Base-by-base conservation (phyloP, 2,329 filamentous ascomycete species). In the Trichoderma polysporum region DNA sequence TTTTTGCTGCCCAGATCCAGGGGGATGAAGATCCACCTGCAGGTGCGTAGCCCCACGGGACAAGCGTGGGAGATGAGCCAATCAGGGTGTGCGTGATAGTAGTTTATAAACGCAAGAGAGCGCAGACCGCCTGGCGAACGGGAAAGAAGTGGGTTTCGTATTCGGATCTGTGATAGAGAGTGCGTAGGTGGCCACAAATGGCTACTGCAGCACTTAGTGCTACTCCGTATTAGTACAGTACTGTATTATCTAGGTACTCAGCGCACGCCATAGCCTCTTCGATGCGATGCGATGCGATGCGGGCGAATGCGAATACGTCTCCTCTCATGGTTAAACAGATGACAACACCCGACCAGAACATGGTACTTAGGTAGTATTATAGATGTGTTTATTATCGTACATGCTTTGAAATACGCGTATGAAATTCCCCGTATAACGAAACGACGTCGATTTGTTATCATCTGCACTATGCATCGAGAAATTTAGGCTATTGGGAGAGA, bases 261-360 rank as follows among this genome's bases (percentile, higher is more conserved):
- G 41, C 19, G 27, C 9, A 39, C 4, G 17, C 37, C 33, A 39
- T 37, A 35, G 29, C 50, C 50, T 54, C 15, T 12, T 54, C 50
- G 29, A n/a, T 13, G 35, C 31, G 56, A 35, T 17, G 54, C n/a
- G 56, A 15, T 49, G n/a, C n/a, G n/a, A n/a, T 31, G 60, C 22
- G 57, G 50, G 58, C 56, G 56, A 61, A 67, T 67, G 58, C 66
- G 66, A 62, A 67, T 67, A 67, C 66, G 66, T 67, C 25, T 37
- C 10, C n/a, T 56, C 2, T 41, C 15, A 22, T 37, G 15, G 2
- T 62, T 19, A 33, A 29, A n/a, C 54, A 12, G 15, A 19, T 31
- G 58, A 61, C 58, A 61, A 52, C 58, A 61, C 31, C 45, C n/a
- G n/a, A 50, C 35, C 31, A 50, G 15, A 22, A 37, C 22, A 61